Percentiles rank a stretch among this genome's conserved stretches.
These are phyloP conservation scores for Nemophila menziesii DNA, from an alignment of 257 asterid genomes.

Conservation along the genomic window DNA sequence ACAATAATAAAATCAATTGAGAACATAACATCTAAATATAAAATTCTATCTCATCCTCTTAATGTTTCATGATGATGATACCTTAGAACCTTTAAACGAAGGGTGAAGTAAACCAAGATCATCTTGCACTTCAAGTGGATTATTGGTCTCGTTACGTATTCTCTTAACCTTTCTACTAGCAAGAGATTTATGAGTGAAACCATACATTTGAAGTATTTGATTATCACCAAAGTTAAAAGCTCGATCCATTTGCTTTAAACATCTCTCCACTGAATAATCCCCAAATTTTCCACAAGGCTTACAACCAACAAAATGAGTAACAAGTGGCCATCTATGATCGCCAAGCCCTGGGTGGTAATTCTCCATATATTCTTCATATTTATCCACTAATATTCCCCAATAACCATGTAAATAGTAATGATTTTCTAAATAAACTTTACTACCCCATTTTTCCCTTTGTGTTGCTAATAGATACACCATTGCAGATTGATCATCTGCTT, in stretches of 20 bases:
- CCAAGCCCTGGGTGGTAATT: slow-evolving; percentile 84
- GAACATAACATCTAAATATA: slow-evolving; percentile 6
- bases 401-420: slow-evolving; percentile 71
- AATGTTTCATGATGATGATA: slow-evolving; percentile 17
- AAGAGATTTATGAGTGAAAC: slow-evolving; percentile 56
- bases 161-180: slow-evolving; percentile 56
- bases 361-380: slow-evolving; percentile 87
- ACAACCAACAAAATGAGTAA: slow-evolving; percentile 97
- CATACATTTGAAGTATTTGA: slow-evolving; percentile 81
- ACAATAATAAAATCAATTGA: slow-evolving; percentile 10
- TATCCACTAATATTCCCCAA: slow-evolving; percentile 86
- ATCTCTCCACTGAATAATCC: slow-evolving; percentile 83
- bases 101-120: slow-evolving; percentile 75
- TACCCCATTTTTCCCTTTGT: slow-evolving; percentile 70
- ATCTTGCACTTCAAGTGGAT: slow-evolving; percentile 59
- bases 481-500: slow-evolving; percentile 94
- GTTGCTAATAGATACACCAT: slow-evolving; percentile 82
- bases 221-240: slow-evolving; percentile 77
- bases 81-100: slow-evolving; percentile 46
- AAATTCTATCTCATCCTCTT: slow-evolving; percentile 13
- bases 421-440: slow-evolving; percentile 71
- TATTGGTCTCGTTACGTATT: slow-evolving; percentile 50
- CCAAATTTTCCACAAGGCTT: slow-evolving; percentile 92
- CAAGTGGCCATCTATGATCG: slow-evolving; percentile 92
- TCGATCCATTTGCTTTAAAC: slow-evolving; percentile 90